Evolutionary conservation across 768 basidiomycete species (phyloP).

Genomic region (Leccinum obscurum): DNA sequence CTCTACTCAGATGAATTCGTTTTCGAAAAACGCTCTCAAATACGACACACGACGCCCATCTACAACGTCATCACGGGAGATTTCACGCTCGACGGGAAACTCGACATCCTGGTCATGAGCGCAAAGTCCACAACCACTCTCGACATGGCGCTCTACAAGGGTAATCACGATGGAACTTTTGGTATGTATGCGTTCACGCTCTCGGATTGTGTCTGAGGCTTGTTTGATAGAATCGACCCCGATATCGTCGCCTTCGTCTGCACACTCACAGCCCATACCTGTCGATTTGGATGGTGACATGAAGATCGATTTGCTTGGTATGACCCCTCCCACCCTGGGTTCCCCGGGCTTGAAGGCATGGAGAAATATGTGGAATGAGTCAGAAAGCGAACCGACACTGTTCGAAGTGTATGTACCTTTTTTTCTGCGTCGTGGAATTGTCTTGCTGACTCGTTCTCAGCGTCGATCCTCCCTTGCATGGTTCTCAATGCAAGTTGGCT

Average conservation of each 20-base stretch:
- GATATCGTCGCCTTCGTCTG: constrained; percentile 61
- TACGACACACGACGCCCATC: constrained; percentile 58
- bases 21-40: constrained; percentile 50
- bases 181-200: constrained; percentile 41
- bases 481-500: constrained; percentile 69
- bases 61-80: constrained; percentile 91
- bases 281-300: constrained; percentile 88
- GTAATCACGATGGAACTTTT: constrained; percentile 61
- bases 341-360: constrained; percentile 59
- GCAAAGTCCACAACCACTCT: constrained; percentile 51
- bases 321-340: constrained; percentile 42
- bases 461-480: constrained; percentile 57
- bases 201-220: background rate
- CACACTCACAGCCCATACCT: constrained; percentile 76
- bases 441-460: constrained; percentile 36
- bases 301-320: constrained; percentile 84
- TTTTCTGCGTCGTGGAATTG: background rate
- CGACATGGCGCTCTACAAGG: constrained; percentile 71
- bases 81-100: constrained; percentile 87
- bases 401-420: constrained; percentile 62
- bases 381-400: constrained; percentile 48
- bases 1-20: constrained; percentile 52
- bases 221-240: constrained; percentile 32
- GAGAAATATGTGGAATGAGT: constrained; percentile 77
- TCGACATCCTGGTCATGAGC: constrained; percentile 90